Conservation (phyloP, 352 stramenopile species). For the Pythium brassicae region DNA sequence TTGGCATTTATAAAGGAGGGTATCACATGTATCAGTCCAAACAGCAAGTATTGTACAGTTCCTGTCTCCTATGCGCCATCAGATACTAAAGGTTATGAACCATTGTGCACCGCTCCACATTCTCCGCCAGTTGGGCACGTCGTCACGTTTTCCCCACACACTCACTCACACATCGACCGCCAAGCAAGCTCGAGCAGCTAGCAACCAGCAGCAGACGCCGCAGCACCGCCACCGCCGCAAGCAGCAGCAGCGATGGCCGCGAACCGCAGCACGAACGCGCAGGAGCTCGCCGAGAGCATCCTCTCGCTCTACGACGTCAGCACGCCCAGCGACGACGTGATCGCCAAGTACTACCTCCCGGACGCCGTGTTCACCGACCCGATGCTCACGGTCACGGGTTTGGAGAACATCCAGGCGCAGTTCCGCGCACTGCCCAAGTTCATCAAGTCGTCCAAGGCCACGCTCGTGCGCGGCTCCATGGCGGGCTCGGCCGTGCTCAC, state of each 20-base stretch:
- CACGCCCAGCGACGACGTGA: constrained; percentile 56
- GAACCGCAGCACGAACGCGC: constrained; percentile 61
- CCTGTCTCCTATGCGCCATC: too few relatives aligned
- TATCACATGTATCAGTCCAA: too few relatives aligned
- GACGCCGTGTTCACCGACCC: constrained; percentile 81
- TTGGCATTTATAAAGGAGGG: too few relatives aligned
- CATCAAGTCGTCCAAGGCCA: constrained; percentile 70
- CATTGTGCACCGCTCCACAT: too few relatives aligned
- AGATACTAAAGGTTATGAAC: too few relatives aligned
- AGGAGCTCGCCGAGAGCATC: constrained; percentile 75
- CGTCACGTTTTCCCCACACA: too few relatives aligned
- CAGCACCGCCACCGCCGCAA: neutral
- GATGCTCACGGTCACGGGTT: constrained; percentile 60
- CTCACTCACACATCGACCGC: too few relatives aligned
- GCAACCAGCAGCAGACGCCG: neutral
- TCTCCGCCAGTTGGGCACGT: too few relatives aligned
- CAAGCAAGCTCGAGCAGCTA: constrained; percentile 1
- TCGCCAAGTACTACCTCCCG: constrained; percentile 71
- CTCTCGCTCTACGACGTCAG: constrained; percentile 83
- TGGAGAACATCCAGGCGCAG: constrained; percentile 84
- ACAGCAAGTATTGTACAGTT: too few relatives aligned
- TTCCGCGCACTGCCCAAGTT: constrained; percentile 78
- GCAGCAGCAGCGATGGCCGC: constrained; percentile 25
- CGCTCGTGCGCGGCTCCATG: constrained; percentile 81
- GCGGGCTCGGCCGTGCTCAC: constrained; percentile 70